Evolutionary conservation across 1,284 basidiomycete species (phyloP).

Genomic region (Ceratobasidium sp.): DNA sequence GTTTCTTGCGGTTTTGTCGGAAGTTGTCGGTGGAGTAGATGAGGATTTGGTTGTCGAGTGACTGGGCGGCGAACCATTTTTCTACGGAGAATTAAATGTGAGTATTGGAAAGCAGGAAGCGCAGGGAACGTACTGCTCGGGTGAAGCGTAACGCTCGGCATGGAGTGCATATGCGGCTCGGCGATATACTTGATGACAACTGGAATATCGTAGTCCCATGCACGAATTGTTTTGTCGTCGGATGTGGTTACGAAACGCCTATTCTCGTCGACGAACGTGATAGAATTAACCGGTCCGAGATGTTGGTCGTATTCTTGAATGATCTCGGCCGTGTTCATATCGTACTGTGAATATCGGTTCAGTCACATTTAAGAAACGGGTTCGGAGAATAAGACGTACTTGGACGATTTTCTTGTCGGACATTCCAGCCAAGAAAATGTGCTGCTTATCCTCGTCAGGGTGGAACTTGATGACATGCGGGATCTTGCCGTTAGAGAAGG

Average conservation of each 20-base stretch:
- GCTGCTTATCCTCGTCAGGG: slow-evolving; percentile 95
- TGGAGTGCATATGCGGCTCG: slow-evolving; percentile 99
- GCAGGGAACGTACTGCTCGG: slow-evolving; percentile 82
- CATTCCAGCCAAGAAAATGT: slow-evolving; percentile 98
- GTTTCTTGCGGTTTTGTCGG: slow-evolving; percentile 97
- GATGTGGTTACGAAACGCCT: slow-evolving; percentile 97
- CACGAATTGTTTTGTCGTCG: slow-evolving; percentile 99
- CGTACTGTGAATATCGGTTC: slow-evolving; percentile 75
- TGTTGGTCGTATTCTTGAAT: slow-evolving; percentile 99
- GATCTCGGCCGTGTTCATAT: slow-evolving; percentile 92
- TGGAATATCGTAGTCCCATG: slow-evolving; percentile 98
- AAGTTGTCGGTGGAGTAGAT: slow-evolving; percentile 98
- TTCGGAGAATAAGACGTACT: slow-evolving; percentile 62
- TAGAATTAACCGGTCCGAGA: slow-evolving; percentile 97
- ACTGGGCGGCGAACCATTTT: slow-evolving; percentile 98
- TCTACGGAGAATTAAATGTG: slow-evolving; percentile 62
- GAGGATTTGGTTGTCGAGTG: slow-evolving; percentile 97
- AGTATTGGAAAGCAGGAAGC: background rate
- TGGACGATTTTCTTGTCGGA: slow-evolving; percentile 99
- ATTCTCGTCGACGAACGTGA: slow-evolving; percentile 98
- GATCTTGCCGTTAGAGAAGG: slow-evolving; percentile 96
- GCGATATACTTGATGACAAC: slow-evolving; percentile 99
- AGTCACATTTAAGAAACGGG: background rate
- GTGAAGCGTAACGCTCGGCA: slow-evolving; percentile 96
- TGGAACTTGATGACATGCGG: slow-evolving; percentile 96